These are phyloP conservation scores for Lactarius pseudohatsudake DNA, from an alignment of 768 basidiomycete species.

Conservation along the genomic window DNA sequence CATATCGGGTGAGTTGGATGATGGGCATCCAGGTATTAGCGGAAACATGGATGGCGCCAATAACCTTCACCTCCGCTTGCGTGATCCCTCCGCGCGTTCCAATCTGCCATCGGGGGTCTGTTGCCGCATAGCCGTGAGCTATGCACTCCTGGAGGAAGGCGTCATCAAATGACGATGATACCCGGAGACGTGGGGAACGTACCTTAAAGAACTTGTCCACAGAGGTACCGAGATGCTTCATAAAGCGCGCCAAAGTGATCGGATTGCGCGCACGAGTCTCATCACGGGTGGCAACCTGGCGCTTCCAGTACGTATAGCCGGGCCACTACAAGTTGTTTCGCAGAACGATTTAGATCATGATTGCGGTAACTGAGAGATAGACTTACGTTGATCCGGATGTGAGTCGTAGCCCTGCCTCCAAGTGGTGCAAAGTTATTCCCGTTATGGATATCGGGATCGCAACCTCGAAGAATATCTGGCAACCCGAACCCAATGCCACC, in stretches of 20 bases:
- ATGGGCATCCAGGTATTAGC: conserved; percentile 26
- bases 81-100: conserved; percentile 14
- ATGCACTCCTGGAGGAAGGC: neutral
- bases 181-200: neutral
- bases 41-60: conserved; percentile 23
- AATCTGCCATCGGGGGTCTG: conserved; percentile 7
- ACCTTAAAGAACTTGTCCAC: conserved; percentile 17
- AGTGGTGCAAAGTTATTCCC: neutral
- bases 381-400: neutral
- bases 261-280: neutral
- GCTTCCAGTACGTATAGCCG: conserved; percentile 11
- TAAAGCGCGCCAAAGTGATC: conserved; percentile 7
- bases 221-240: conserved; percentile 3
- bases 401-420: neutral
- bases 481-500: neutral
- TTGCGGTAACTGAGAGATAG: neutral
- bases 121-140: neutral
- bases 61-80: conserved; percentile 7
- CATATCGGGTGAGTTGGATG: conserved; percentile 8
- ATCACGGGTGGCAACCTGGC: conserved; percentile 15
- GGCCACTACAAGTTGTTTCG: conserved; percentile 9
- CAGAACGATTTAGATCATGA: neutral
- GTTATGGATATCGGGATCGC: neutral
- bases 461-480: neutral
- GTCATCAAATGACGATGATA: neutral